A percentile compares a stretch with the other conserved stretches of the same genome.
phyloP scores from a whole-genome alignment of 352 stramenopile species.

The Globisporangium echinulatum region DNA sequence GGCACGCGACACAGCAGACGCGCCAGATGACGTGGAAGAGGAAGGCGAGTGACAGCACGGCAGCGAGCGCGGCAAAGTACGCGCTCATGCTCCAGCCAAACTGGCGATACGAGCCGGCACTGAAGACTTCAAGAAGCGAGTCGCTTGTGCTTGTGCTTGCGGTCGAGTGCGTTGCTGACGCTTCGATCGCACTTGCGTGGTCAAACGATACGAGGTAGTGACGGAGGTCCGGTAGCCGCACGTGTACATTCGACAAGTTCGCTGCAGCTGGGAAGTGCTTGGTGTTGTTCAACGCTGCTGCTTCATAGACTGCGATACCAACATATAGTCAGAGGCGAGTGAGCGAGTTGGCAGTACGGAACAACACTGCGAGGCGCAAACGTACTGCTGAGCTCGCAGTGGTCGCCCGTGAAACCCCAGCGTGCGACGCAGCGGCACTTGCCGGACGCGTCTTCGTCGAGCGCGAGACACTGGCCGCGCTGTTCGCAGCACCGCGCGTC shows the following conservation, averaged over 20 bases:
- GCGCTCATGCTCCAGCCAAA: constrained; percentile 30
- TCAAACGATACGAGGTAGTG: constrained; percentile 36
- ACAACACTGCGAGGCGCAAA: background rate
- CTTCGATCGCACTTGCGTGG: constrained; percentile 22
- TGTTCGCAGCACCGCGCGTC: constrained; percentile 66
- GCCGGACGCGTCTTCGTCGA: constrained; percentile 54
- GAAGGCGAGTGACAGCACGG: constrained; percentile 26
- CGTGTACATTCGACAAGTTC: constrained; percentile 25
- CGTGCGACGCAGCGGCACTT: constrained; percentile 56
- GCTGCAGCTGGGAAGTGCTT: constrained; percentile 28
- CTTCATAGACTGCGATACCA: constrained; percentile 40
- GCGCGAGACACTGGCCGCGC: constrained; percentile 30
- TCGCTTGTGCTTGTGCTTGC: background rate
- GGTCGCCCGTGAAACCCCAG: constrained; percentile 61
- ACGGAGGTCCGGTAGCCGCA: constrained; percentile 44
- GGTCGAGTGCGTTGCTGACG: background rate
- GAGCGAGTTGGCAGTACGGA: too few relatives aligned
- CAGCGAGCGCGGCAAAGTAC: constrained; percentile 22
- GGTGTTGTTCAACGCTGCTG: constrained; percentile 38
- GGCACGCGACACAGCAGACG: constrained; percentile 41
- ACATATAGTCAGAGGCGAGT: too few relatives aligned
- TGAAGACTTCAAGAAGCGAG: constrained; percentile 19
- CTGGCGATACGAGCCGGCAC: constrained; percentile 33
- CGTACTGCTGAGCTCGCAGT: constrained; percentile 59
- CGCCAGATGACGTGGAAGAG: constrained; percentile 41